A percentile compares a stretch with the other conserved stretches of the same genome.
These are phyloP conservation scores for Agastache rugosa DNA, from an alignment of 257 asterid genomes.

Conservation along the genomic window DNA sequence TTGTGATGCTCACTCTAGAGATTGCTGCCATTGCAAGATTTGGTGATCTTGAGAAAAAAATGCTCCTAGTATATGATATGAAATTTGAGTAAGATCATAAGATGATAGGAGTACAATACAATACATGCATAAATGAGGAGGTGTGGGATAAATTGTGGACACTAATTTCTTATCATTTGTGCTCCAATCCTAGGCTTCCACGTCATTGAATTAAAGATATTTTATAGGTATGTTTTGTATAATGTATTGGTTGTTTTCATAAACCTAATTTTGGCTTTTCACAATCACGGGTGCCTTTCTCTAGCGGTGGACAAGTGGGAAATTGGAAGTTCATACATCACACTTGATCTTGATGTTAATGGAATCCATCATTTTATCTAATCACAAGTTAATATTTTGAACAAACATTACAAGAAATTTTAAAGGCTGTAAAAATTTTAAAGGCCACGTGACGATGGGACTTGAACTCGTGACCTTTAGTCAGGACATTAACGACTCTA, in stretches of 20 bases:
- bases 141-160: conserved; percentile 40
- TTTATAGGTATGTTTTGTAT: background rate
- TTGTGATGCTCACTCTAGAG: conserved; percentile 59
- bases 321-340: background rate
- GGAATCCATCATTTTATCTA: too few species aligned
- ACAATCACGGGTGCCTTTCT: background rate
- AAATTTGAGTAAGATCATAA: background rate
- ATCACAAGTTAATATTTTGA: too few species aligned
- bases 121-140: conserved; percentile 25
- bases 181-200: conserved; percentile 50
- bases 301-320: background rate
- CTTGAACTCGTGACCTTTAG: too few species aligned
- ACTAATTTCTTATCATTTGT: conserved; percentile 54
- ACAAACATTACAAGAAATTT: too few species aligned
- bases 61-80: too few species aligned
- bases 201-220: conserved; percentile 36
- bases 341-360: too few species aligned
- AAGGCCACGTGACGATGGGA: too few species aligned
- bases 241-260: background rate
- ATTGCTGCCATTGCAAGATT: conserved; percentile 65
- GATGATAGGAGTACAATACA: background rate
- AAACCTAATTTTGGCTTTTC: background rate
- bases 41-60: conserved; percentile 37
- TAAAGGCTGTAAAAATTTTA: too few species aligned
- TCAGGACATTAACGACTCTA: too few species aligned